These are phyloP conservation scores for Raphidocelis subcapitata DNA, from an alignment of 139 green algal species.

Conservation along the genomic window DNA sequence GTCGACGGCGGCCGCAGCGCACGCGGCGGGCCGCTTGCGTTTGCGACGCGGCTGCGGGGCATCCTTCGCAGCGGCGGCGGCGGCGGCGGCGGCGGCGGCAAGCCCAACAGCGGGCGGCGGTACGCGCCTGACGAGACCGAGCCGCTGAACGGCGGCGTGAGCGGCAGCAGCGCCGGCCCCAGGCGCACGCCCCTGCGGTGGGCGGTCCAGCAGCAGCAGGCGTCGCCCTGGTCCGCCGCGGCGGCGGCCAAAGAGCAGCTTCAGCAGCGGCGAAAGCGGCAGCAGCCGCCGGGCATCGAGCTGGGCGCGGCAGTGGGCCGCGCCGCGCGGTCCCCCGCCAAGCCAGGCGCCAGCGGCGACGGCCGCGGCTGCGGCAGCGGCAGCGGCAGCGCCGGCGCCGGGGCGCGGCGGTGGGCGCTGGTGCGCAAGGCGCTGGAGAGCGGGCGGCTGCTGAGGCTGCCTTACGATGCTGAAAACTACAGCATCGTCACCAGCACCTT, in stretches of 20 bases:
- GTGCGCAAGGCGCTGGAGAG: neutral
- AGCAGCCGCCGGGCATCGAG: too few relatives aligned
- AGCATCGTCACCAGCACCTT: conserved; percentile 28
- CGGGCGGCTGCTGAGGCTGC: conserved; percentile 3
- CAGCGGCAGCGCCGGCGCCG: neutral
- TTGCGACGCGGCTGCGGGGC: too few relatives aligned
- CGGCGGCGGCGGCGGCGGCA: neutral
- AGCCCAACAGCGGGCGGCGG: neutral
- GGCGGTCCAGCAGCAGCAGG: too few relatives aligned
- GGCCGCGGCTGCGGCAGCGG: neutral
- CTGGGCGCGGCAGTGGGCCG: neutral
- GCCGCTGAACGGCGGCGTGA: too few relatives aligned
- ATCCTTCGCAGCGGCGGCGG: neutral
- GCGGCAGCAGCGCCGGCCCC: too few relatives aligned
- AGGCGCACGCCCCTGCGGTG: too few relatives aligned
- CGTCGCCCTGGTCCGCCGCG: too few relatives aligned
- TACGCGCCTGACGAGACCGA: neutral
- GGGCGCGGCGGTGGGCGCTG: neutral
- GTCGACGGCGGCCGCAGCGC: too few relatives aligned
- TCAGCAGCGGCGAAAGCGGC: neutral
- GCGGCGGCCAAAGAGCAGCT: neutral
- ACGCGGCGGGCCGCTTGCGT: too few relatives aligned
- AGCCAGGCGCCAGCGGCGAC: neutral
- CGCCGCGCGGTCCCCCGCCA: neutral
- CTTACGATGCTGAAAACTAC: neutral